Conservation (phyloP, 1,284 basidiomycete genomes). For the Neolentinus lepideus region DNA sequence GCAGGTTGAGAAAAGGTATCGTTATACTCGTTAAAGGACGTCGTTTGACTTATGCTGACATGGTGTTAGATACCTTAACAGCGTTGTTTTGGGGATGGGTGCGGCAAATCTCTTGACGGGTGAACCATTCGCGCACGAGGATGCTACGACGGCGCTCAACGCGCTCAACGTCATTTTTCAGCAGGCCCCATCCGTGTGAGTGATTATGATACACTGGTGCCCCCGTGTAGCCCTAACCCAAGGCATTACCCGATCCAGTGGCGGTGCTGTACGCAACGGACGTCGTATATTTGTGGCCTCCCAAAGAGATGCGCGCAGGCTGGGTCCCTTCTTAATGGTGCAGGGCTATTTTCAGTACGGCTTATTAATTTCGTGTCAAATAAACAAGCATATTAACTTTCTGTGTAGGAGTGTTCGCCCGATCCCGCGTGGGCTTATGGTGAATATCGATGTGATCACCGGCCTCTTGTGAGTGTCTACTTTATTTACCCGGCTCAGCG, state of each 20-base stretch:
- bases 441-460: background rate
- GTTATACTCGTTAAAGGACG: background rate
- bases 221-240: too few relatives aligned
- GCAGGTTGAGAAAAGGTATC: background rate
- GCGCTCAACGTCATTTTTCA: constrained; percentile 1
- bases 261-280: background rate
- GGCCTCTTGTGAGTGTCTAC: background rate
- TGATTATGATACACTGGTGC: background rate
- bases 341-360: constrained; percentile 1
- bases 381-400: background rate
- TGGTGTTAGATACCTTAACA: background rate
- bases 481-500: background rate
- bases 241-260: background rate
- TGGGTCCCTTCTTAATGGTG: background rate
- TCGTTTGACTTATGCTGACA: background rate
- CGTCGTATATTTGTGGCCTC: background rate
- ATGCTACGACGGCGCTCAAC: background rate
- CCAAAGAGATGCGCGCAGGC: background rate
- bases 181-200: background rate
- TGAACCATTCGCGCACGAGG: background rate
- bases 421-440: background rate
- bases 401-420: background rate
- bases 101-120: background rate
- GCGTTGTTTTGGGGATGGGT: background rate
- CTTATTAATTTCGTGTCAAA: background rate